A percentile compares a stretch with the other conserved stretches of the same genome.
These are phyloP conservation scores for Cyberlindnera subsufficiens DNA, from an alignment of 805 yeast genomes.

Conservation along the genomic window DNA sequence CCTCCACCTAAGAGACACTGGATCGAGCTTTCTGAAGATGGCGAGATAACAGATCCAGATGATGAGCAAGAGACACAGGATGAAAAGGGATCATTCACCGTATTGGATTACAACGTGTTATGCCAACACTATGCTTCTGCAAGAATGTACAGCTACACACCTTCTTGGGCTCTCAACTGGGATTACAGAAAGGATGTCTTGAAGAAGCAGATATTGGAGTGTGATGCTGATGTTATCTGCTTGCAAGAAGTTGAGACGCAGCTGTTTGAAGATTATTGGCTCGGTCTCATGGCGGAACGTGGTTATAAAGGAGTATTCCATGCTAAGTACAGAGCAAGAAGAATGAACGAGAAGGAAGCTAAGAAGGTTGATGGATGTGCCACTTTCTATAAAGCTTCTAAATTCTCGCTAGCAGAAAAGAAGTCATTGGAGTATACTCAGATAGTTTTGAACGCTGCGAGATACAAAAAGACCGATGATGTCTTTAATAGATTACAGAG, in stretches of 20 bases:
- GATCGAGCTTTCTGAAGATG: constrained; percentile 74
- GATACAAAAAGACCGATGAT: constrained; percentile 89
- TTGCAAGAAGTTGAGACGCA: constrained; percentile 93
- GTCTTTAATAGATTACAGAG: constrained; percentile 93
- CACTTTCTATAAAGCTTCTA: constrained; percentile 68
- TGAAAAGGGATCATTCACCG: constrained; percentile 49
- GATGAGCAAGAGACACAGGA: constrained; percentile 21
- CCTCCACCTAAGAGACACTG: constrained; percentile 77
- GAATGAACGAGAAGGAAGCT: constrained; percentile 75
- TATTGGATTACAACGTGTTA: constrained; percentile 83
- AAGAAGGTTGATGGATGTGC: constrained; percentile 98
- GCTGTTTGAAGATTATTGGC: constrained; percentile 83
- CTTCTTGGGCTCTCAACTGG: constrained; percentile 97
- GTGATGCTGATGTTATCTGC: constrained; percentile 74
- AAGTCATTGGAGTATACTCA: constrained; percentile 78
- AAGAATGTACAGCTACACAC: constrained; percentile 88
- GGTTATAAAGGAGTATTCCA: constrained; percentile 83
- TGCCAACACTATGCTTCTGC: constrained; percentile 96
- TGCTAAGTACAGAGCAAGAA: constrained; percentile 87
- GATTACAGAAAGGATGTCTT: constrained; percentile 76
- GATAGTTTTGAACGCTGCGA: constrained; percentile 74
- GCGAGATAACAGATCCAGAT: constrained; percentile 41
- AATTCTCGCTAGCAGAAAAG: constrained; percentile 66
- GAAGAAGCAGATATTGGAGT: constrained; percentile 62
- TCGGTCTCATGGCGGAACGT: constrained; percentile 58